Base-by-base conservation (phyloP, 148 eudicot genomes). In the Vaccinium macrocarpon region DNA sequence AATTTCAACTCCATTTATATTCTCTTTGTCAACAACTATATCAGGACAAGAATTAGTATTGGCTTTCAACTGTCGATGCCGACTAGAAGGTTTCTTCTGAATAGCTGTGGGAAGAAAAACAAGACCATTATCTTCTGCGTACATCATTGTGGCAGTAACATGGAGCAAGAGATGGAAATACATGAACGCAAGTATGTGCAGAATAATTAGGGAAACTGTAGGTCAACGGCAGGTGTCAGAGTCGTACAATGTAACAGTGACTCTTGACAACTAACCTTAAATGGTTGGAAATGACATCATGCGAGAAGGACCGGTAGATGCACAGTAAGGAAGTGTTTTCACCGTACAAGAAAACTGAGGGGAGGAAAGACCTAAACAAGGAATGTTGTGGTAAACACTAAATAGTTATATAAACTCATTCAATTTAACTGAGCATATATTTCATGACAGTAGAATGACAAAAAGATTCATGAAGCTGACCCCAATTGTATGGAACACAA, bases 71-170 rank as follows among this genome's bases (percentile, higher is more conserved):
- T 82, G 70, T 51, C 52, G 86, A 82, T 84, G 81, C 42, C 19
- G 84, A 78, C 62, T 83, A 18, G 25, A 73, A 82, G 66, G 81
- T 83, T 89, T 91, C 82, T 91, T 93, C 83, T 81, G 88, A 86
- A 84, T 70, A 82, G 83, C 98, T 90, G 92, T 88, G 88, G 19
- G 29, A 84, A 80, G 76, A 46, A 29, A 71, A 84, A 55, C 18
- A 71, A 2, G 19, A 27, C 27, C 68, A 64, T 81, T 35, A 48
- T 49, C 61, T 18, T 52, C 46, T 29, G 59, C 59, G 52, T 14
- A 29, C 5, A 51, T 13, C 27, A 3, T 25, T 25, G 16, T 23
- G 52, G 18, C 78, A 82, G 21, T 50, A 70, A 29, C 38, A 21
- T 42, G 5, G 25, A 10, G 48, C 49, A 82, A 11, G 78, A 71